phyloP scores from a whole-genome alignment of 2,329 filamentous ascomycete species.

The Fusarium devonianum region DNA sequence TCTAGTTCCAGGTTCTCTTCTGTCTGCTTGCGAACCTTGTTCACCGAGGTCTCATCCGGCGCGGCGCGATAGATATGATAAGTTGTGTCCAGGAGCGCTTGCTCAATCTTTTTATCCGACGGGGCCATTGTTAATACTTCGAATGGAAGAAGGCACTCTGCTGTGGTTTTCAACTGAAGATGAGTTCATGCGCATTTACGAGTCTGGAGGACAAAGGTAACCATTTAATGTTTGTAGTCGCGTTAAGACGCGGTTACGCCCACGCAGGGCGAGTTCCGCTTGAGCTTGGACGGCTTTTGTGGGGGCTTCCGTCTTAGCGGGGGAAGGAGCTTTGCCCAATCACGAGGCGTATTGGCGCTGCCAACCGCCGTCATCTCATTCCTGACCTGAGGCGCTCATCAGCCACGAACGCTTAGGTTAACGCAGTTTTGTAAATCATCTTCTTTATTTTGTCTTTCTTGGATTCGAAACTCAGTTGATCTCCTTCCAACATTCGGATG shows the following conservation, averaged over 20 bases:
- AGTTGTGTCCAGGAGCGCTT: constrained; percentile 57
- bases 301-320: constrained; percentile 15
- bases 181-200: not conserved
- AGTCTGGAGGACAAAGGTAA: constrained; percentile 2
- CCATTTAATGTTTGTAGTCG: constrained; percentile 23
- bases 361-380: not conserved
- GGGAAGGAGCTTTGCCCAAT: constrained; percentile 36
- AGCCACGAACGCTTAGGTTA: no score
- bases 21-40: constrained; percentile 61
- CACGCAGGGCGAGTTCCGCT: not conserved
- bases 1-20: constrained; percentile 59
- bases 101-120: constrained; percentile 52
- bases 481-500: no score
- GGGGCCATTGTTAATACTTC: constrained; percentile 48
- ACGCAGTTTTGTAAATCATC: no score
- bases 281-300: constrained; percentile 23
- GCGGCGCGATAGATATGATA: constrained; percentile 53
- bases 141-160: not conserved
- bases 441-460: not conserved
- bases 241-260: constrained; percentile 29
- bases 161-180: not conserved
- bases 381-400: not conserved
- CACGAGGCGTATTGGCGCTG: not conserved
- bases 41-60: constrained; percentile 61
- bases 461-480: no score